Base-by-base conservation (phyloP, 2,329 filamentous ascomycete genomes). In the Aureobasidium mangrovei region DNA sequence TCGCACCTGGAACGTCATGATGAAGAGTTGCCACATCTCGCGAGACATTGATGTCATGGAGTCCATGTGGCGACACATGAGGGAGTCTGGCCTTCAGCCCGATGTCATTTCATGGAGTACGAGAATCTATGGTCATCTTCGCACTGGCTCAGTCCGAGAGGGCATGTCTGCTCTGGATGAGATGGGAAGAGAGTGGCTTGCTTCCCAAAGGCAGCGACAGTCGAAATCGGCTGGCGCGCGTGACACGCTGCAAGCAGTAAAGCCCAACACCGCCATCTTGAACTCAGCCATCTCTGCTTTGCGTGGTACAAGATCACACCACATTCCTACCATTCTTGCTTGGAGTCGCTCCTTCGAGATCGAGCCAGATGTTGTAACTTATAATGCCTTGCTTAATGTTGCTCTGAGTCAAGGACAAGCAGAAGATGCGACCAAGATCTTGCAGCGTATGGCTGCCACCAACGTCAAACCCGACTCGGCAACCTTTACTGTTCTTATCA, bases 401-500 rank as follows among this genome's bases (percentile, higher is more conserved):
- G 55, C 61, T 31, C 63, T 70, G 57, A 61, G 61, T 10, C 55
- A 61, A 41, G 61, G 61, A 12, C 52, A 62, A 26, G 40, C 56
- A 7, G 57, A 60, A 7, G 61, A 67, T 53, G 66, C 65, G 5
- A 60, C 70, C 5, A 64, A 65, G 3, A 68, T 77, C 27, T 64
- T 77, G 3, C 46, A 62, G 41, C 73, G 71, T 63, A 74, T 74
- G 59, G 60, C 66, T 18, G 67, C 67, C 12, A 70, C 74, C 41
- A 64, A 67, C 9, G 72, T 82, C 46, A 60, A 66, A 46, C 73
- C 77, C 9, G 69, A 79, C 60, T 67, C 72, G 33, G 78, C 77
- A 4, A 93, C 88, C 0, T 88, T 87, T 67, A 86, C 82, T 26
- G 81, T 88, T 58, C 75, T 93, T 55, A 73, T 93, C 6, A 81